Percentiles rank a stretch among this genome's conserved stretches.
phyloP scores from a whole-genome alignment of 148 eudicot genomes.

The Salicornia ramosissima region DNA sequence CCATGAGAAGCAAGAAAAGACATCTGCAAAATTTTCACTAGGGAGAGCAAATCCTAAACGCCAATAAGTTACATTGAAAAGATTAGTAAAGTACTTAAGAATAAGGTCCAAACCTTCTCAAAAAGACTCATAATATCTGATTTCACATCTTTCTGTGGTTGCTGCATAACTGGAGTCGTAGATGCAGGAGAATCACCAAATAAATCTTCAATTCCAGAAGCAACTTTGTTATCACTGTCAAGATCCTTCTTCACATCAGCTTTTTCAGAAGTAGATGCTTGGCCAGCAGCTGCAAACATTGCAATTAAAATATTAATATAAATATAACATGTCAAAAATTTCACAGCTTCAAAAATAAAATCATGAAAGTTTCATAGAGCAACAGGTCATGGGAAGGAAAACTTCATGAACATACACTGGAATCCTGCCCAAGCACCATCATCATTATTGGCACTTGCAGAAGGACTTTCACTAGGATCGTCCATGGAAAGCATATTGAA shows the following conservation, averaged over 20 bases:
- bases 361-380: neutral
- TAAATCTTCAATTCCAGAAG: conserved; percentile 72
- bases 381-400: neutral
- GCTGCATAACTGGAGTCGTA: conserved; percentile 34
- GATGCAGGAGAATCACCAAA: conserved; percentile 54
- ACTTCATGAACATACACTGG: conserved; percentile 57
- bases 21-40: neutral
- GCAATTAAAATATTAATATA: neutral
- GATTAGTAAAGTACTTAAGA: neutral
- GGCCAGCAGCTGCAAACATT: conserved; percentile 61
- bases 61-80: neutral
- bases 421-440: conserved; percentile 91
- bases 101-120: conserved; percentile 63
- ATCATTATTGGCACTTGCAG: conserved; percentile 58
- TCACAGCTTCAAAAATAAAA: neutral
- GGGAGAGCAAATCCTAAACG: neutral
- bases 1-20: neutral
- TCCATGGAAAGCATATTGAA: conserved; percentile 92
- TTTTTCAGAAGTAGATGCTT: conserved; percentile 54
- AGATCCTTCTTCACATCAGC: conserved; percentile 35
- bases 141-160: conserved; percentile 75
- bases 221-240: conserved; percentile 42
- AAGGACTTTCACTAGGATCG: conserved; percentile 50
- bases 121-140: conserved; percentile 95
- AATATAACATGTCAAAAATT: neutral